Evolutionary conservation across 75 land plant species (phyloP).

Genomic region (Pinus taeda): DNA sequence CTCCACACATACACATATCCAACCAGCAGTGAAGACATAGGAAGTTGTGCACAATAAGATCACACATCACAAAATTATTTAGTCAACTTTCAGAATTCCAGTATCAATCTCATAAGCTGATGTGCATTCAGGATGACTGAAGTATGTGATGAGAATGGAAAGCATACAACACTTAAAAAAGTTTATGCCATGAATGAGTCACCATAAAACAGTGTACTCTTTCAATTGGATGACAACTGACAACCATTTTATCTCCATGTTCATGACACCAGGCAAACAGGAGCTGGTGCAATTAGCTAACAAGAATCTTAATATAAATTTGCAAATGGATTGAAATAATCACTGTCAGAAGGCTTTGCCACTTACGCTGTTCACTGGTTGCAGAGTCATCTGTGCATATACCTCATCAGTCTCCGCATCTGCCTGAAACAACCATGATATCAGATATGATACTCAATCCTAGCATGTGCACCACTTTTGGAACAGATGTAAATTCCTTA

Average conservation of each 20-base stretch:
- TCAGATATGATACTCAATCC: neutral
- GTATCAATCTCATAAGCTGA: neutral
- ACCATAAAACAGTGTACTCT: neutral
- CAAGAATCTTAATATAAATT: neutral
- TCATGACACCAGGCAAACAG: neutral
- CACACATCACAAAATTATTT: too few relatives aligned
- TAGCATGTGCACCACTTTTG: neutral
- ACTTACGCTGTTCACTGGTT: slow-evolving; percentile 85
- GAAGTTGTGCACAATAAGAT: too few relatives aligned
- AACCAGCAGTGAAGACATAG: too few relatives aligned
- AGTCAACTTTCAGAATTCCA: neutral
- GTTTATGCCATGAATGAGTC: neutral
- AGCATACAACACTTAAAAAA: neutral
- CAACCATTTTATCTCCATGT: neutral
- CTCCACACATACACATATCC: neutral
- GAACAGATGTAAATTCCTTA: neutral
- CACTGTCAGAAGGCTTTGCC: neutral
- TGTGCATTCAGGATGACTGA: neutral
- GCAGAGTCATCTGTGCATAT: slow-evolving; percentile 97
- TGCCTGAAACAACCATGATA: slow-evolving; percentile 46
- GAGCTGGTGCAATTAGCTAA: neutral
- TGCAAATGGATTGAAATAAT: neutral
- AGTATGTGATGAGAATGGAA: neutral
- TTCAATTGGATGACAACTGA: neutral
- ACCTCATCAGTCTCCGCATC: slow-evolving; percentile 98